Base-by-base conservation (phyloP, 192 early-diverging fungal genomes). In the Coemansia sp. region DNA sequence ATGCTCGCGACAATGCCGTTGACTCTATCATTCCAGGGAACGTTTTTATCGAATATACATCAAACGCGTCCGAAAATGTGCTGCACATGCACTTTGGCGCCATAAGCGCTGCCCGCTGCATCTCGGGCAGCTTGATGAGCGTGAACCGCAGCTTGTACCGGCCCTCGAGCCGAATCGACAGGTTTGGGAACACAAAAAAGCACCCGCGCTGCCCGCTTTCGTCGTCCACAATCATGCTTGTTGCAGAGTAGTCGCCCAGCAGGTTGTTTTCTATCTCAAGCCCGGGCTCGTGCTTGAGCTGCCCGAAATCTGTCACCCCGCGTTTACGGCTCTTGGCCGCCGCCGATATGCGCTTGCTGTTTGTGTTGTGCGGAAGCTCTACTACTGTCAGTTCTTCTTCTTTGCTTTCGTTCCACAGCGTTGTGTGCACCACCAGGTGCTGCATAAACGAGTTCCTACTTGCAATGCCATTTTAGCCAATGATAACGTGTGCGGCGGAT, bases 1-100 rank as follows among this genome's bases (percentile, higher is more conserved):
- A 84, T 21, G 87, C 79, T 62, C 87, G 88, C 10, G 91, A 90
- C n/a, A 92, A 50, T 17, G 86, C 78, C 6, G 89, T 90, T 12
- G 91, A 92, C 83, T 92, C 91, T 66, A 88, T 92, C 91, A 92
- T 92, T 53, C 91, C 91, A 0, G 91, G 91, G 60, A 90, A 92
- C 59, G 90, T 90, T 75, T 92, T 92, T 19, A 88, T 87, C 7
- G 91, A 92, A 64, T 85, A 92, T 39, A 92, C 91, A 21, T 87
- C 90, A 58, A 92, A 92, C 14, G 85, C 83, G 17, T 89, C 83
- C 2, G 88, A 88, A 63, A 79, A 85, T 3, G 81, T 75, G 43
- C 82, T 79, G 4, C 85, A 63, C 35, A 92, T 72, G 29, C 85
- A 70, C 9, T 48, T 75, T 2, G 84, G 83, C 17, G 79, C 69